Base-by-base conservation (phyloP, 208 protist species). In the Strigomonas galati region DNA sequence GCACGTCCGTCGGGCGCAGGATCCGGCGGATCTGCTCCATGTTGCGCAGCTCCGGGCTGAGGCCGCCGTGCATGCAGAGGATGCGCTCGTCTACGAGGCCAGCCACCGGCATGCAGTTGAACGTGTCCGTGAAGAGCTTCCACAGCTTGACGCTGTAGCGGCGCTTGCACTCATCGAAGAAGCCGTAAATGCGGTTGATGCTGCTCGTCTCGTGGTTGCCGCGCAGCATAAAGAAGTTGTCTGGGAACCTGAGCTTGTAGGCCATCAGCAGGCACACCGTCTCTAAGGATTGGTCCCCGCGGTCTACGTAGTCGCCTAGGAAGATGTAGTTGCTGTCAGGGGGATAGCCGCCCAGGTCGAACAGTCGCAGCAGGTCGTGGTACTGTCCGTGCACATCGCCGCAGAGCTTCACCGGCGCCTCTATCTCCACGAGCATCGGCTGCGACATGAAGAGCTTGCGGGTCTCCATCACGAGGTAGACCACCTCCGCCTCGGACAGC, bases 251-350 rank as follows among this genome's bases (percentile, higher is more conserved):
- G 54, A 95, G 62, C 77, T 96, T 95, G 65, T 92, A 82, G 2
- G 85, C 85, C 14, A 95, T 23, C 0, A 97, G 71, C n/a, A 95
- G 76, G 32, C 81, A 78, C 24, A 97, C 76, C 21, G 78, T 71
- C 73, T 97, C 88, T 1, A 95, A 46, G 1, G 82, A 79, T 35
- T 82, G 74, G 31, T 86, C 66, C 0, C 97, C 97, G 54, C 97
- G 90, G 69, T 99, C 98, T 3, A 99, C 97, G 74, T 98, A 99
- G 70, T 99, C 97, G 46, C 98, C 97, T 53, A 99, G 85, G 69
- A 99, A 99, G 30, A 99, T 82, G 76, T 98, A 97, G 58, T 88
- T 84, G 19, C 57, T 72, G 26, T 62, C 64, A 1, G 74, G 73
- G 1, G 76, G 81, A 56, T 78, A 76, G 2, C 70, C 74, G 19